A percentile compares a stretch with the other conserved stretches of the same genome.
Conservation (phyloP, 148 eudicot genomes). For the Chenopodium album region DNA sequence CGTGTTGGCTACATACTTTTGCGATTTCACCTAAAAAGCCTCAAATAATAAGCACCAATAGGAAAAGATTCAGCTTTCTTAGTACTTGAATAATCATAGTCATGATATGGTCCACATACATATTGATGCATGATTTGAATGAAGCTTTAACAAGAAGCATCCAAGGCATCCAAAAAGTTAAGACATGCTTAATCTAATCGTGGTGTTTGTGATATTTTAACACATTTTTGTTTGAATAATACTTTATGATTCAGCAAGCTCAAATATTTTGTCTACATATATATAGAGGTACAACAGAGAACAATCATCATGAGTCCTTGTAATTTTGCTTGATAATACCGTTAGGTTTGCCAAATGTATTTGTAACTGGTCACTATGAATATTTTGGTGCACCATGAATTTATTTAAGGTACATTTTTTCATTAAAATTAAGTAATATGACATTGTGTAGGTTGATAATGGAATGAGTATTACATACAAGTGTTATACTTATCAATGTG, state of each 20-base stretch:
- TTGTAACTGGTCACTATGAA: too few relatives aligned
- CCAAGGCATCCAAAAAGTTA: background rate
- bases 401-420: too few relatives aligned
- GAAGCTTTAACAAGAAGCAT: background rate
- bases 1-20: too few relatives aligned
- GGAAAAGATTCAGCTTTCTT: background rate
- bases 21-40: too few relatives aligned
- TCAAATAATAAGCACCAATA: background rate
- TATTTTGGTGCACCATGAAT: too few relatives aligned
- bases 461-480: too few relatives aligned
- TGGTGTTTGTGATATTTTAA: background rate
- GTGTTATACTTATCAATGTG: too few relatives aligned
- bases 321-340: background rate
- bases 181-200: background rate
- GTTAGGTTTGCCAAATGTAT: too few relatives aligned
- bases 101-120: background rate
- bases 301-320: background rate
- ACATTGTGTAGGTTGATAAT: too few relatives aligned
- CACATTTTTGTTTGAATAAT: background rate
- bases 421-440: too few relatives aligned
- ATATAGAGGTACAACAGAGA: background rate
- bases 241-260: background rate
- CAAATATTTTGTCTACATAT: background rate
- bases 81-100: background rate
- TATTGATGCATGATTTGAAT: background rate